A percentile compares a stretch with the other conserved stretches of the same genome.
These are phyloP conservation scores for Fusarium udum DNA, from an alignment of 2,329 filamentous ascomycete genomes.

Conservation along the genomic window DNA sequence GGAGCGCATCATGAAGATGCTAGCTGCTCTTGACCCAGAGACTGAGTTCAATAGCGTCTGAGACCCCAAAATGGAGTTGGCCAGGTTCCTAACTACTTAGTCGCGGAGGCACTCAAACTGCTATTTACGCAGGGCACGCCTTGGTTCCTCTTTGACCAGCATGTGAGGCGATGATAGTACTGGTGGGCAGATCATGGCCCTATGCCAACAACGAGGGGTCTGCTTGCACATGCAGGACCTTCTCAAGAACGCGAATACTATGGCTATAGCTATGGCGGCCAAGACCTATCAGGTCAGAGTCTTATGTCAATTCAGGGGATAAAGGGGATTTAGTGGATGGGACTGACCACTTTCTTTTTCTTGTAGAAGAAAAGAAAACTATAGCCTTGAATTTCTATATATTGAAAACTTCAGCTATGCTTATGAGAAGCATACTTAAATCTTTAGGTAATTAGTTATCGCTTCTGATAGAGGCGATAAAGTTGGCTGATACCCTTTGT, in stretches of 20 bases:
- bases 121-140: fast-evolving
- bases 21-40: neutral
- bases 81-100: neutral
- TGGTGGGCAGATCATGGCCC: neutral
- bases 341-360: neutral
- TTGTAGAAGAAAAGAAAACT: fast-evolving
- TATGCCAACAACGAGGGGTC: neutral
- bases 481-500: neutral
- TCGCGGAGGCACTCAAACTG: neutral
- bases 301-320: fast-evolving
- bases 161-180: neutral
- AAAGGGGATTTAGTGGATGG: neutral
- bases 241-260: neutral
- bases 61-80: neutral
- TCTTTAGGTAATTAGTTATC: neutral
- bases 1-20: neutral
- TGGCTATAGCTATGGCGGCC: fast-evolving
- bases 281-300: neutral
- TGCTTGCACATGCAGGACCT: neutral
- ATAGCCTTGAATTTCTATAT: neutral
- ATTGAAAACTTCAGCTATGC: neutral
- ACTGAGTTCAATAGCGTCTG: neutral
- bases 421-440: fast-evolving
- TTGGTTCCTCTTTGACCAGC: neutral
- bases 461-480: fast-evolving